Evolutionary conservation across 2,329 filamentous ascomycete genomes (phyloP), one percentile per base, ranked within the genome.

Genomic region (Arthrobotrys conoides): DNA sequence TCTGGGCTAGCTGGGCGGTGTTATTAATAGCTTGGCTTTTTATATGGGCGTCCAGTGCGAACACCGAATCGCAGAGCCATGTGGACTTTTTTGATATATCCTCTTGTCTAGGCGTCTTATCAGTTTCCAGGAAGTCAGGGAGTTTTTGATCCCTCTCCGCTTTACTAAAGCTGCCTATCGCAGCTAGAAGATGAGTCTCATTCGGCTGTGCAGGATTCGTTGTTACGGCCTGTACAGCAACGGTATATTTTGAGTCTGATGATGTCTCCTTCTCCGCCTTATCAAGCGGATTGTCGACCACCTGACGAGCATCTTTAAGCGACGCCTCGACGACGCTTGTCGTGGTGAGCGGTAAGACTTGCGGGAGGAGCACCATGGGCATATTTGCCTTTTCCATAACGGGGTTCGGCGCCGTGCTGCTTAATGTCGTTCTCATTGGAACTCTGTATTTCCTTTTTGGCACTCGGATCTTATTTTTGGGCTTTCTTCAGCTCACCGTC

Each of bases 151-250:
- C 75, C 53, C 67, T 48, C 36, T 69, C 68, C 20, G n/a, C 48
- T 44, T 48, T 78, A 22, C 61, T 69, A 65, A 72, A 72, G 66
- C 68, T 78, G 51, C 75, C 75, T 72, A 72, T 67, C 30, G 68
- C 68, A 78, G 68, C 64, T 69, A 68, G 59, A 12, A 78, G 33
- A 68, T 72, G 75, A 63, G 68, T 44, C 66, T 77, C 41, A 61
- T 77, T 61, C 55, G 75, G 75, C 75, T 71, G 75, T 72, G 75
- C 75, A 77, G 73, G 73, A 71, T 72, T 63, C 75, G 68, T 72
- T 64, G 67, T 63, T 27, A 72, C 44, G 55, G 75, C 27, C 9
- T 78, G 75, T 8, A 78, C 53, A 22, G 75, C 30, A 51, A 72
- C 53, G n/a, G 68, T 72, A 53, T 78, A 78, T 68, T 68, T 72